Conservation (phyloP, 495 filamentous ascomycete species). For the Hypoxylon intermedium region DNA sequence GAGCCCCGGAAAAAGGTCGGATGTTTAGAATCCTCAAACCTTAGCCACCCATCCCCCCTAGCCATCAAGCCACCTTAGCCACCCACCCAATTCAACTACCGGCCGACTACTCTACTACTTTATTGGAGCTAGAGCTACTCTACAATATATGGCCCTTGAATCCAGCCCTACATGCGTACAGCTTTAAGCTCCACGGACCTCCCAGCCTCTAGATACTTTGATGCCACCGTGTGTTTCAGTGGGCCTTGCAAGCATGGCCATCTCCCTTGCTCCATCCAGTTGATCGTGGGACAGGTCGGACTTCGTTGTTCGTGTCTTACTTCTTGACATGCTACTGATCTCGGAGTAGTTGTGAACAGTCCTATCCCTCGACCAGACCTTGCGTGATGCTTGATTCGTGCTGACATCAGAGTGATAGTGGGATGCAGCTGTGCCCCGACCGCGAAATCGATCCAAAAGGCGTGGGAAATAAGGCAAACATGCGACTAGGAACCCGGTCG, state of each 20-base stretch:
- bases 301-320: background rate
- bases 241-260: background rate
- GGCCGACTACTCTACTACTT: no score
- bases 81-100: no score
- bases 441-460: background rate
- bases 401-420: background rate
- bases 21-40: no score
- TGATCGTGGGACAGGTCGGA: background rate
- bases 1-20: no score
- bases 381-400: background rate
- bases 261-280: background rate
- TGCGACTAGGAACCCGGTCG: slow-evolving; percentile 22
- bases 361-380: background rate
- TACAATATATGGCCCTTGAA: no score
- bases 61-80: no score
- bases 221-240: background rate
- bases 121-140: no score
- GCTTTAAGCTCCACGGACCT: background rate
- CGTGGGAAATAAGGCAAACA: slow-evolving; percentile 6
- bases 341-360: background rate
- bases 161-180: no score
- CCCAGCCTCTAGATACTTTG: background rate
- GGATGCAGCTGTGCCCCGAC: background rate
- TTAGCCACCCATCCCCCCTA: no score
- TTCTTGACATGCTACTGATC: background rate